Evolutionary conservation across 441 rosid species (phyloP).

Genomic region (Dalechampia spathulata): DNA sequence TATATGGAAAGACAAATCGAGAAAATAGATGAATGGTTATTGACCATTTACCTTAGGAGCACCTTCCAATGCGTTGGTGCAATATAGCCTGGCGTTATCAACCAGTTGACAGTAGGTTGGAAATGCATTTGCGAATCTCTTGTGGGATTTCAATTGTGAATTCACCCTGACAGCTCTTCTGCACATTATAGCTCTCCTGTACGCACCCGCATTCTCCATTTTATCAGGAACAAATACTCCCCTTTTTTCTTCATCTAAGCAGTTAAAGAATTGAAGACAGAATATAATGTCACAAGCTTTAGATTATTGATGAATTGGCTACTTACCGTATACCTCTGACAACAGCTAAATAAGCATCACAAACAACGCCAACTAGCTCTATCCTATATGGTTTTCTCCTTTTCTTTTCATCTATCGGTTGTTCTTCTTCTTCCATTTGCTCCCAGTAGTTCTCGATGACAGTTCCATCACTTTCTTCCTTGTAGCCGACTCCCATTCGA

Average conservation of each 20-base stretch:
- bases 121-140: constrained; percentile 91
- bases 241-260: not conserved
- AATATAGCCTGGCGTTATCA: constrained; percentile 78
- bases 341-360: constrained; percentile 92
- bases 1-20: too few relatives aligned
- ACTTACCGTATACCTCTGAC: constrained; percentile 82
- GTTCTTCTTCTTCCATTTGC: constrained; percentile 65
- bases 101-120: constrained; percentile 73
- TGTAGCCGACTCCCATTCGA: constrained; percentile 91
- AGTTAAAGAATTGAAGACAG: not conserved
- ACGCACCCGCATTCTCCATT: constrained; percentile 5
- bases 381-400: constrained; percentile 85
- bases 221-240: not conserved
- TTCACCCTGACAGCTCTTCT: constrained; percentile 87
- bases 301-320: not conserved
- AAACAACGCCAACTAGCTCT: constrained; percentile 92
- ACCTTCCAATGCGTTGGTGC: constrained; percentile 88
- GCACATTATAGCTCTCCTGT: constrained; percentile 93
- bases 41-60: constrained; percentile 64
- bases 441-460: constrained; percentile 91
- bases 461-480: constrained; percentile 48
- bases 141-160: constrained; percentile 88
- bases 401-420: constrained; percentile 45
- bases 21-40: not conserved
- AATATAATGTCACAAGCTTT: not conserved